Evolutionary conservation across 805 yeast genomes (phyloP), one percentile per base, ranked within the genome.

Genomic region (Torulaspora gathmanii): DNA sequence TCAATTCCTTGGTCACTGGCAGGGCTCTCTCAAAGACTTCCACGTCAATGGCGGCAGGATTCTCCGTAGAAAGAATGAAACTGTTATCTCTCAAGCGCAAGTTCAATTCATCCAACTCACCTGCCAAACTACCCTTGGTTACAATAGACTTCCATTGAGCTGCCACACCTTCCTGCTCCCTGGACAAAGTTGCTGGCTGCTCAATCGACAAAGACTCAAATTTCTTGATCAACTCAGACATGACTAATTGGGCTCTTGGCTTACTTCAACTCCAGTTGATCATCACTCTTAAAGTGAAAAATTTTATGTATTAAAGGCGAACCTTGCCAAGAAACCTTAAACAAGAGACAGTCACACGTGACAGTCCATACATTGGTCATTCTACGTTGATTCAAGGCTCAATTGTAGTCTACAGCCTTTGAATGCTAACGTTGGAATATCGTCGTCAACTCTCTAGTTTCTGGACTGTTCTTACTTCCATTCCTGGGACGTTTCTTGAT

Each of bases 91-190:
- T 82, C 58, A 91, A 75, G 40, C 75, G 70, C 47, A 79, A 78
- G 68, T 90, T 90, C 56, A 93, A 77, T 45, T 78, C 71, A n/a
- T 71, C 64, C 45, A 75, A 63, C 20, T 74, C 60, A 42, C 70
- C 75, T 36, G 83, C 81, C 52, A 86, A 68, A 56, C 83, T 73
- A 42, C 64, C 64, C 25, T 62, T 51, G 46, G 71, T 65, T n/a
- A 90, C 73, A 42, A 89, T 72, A 4, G 95, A 81, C 47, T 73
- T 73, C 83, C 91, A 86, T 69, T 90, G 96, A 27, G 89, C 76
- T 52, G 77, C 73, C 54, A 82, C 72, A 17, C 95, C 95, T 59
- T 74, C 72, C 69, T 83, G 85, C 65, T 78, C 74, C 19, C 58
- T 57, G 31, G 67, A 51, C 33, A 70, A 56, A 33, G 54, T 48